Evolutionary conservation across 2,329 filamentous ascomycete species (phyloP).

Genomic region (Botrytis porri): DNA sequence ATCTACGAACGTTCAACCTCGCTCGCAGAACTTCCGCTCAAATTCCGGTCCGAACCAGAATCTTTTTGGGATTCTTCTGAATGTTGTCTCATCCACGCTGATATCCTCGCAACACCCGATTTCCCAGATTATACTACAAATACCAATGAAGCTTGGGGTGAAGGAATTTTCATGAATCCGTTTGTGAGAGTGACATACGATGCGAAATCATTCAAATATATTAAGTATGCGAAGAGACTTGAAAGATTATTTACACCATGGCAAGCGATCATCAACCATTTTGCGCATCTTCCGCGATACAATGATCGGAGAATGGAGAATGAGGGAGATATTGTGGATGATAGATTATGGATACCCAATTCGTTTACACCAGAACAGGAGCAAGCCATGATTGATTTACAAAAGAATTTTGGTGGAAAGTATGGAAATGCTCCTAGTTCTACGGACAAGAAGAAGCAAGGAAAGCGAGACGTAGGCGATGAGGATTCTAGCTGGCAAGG

Average conservation of each 20-base stretch:
- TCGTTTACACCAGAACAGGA: slow-evolving; percentile 34
- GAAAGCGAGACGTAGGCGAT: slow-evolving; percentile 23
- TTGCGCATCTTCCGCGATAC: slow-evolving; percentile 54
- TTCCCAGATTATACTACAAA: slow-evolving; percentile 14
- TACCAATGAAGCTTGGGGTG: slow-evolving; percentile 37
- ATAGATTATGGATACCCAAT: slow-evolving; percentile 48
- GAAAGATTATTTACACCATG: slow-evolving; percentile 61
- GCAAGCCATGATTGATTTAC: slow-evolving; percentile 8
- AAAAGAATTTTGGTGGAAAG: slow-evolving; percentile 28
- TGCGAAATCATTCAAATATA: slow-evolving; percentile 53
- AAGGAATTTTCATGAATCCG: slow-evolving; percentile 70
- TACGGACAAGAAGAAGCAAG: slow-evolving; percentile 16
- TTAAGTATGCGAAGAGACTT: slow-evolving; percentile 59
- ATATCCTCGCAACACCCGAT: slow-evolving; percentile 40
- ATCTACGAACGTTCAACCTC: slow-evolving; percentile 20
- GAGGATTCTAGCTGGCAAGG: slow-evolving; percentile 13
- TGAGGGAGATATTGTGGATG: slow-evolving; percentile 53
- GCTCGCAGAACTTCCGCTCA: slow-evolving; percentile 24
- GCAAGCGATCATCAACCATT: slow-evolving; percentile 55
- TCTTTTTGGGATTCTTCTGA: slow-evolving; percentile 62
- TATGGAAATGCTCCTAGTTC: slow-evolving; percentile 11
- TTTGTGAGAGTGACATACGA: slow-evolving; percentile 71
- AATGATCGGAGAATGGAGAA: slow-evolving; percentile 60
- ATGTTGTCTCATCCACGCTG: slow-evolving; percentile 57
- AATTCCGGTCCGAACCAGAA: slow-evolving; percentile 57